phyloP scores from a whole-genome alignment of 2,329 filamentous ascomycete species.

The Pseudogymnoascus pannorum region DNA sequence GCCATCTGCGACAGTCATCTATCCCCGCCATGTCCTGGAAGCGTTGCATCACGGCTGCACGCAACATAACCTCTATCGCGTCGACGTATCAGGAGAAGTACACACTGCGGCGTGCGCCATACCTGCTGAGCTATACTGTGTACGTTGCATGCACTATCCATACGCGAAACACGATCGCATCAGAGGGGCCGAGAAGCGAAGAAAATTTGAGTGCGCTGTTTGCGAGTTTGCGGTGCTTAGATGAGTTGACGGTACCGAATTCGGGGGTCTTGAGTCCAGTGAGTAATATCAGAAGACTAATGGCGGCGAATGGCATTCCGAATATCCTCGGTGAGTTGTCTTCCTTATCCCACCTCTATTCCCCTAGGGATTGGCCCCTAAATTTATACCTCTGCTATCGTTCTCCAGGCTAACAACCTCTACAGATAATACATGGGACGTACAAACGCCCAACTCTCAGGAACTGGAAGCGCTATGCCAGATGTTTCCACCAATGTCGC shows the following conservation, averaged over 20 bases:
- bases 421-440: not conserved
- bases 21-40: slow-evolving; percentile 25
- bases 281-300: slow-evolving; percentile 12
- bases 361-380: not conserved
- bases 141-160: slow-evolving; percentile 38
- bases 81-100: slow-evolving; percentile 33
- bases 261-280: slow-evolving; percentile 19
- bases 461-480: not conserved
- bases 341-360: not conserved
- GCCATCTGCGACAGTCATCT: slow-evolving; percentile 25
- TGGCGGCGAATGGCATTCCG: slow-evolving; percentile 5
- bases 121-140: slow-evolving; percentile 36
- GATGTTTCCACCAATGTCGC: not conserved
- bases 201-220: slow-evolving; percentile 24
- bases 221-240: slow-evolving; percentile 27
- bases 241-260: slow-evolving; percentile 29
- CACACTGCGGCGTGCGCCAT: slow-evolving; percentile 34
- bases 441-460: not conserved
- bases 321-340: not conserved
- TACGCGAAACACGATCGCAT: slow-evolving; percentile 31
- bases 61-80: slow-evolving; percentile 31
- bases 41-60: slow-evolving; percentile 30
- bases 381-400: not conserved
- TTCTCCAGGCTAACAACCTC: not conserved
- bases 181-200: slow-evolving; percentile 16